Evolutionary conservation across 108 stramenopile genomes (phyloP), one percentile per base, ranked within the genome.

Genomic region (Heterococcus sp.): DNA sequence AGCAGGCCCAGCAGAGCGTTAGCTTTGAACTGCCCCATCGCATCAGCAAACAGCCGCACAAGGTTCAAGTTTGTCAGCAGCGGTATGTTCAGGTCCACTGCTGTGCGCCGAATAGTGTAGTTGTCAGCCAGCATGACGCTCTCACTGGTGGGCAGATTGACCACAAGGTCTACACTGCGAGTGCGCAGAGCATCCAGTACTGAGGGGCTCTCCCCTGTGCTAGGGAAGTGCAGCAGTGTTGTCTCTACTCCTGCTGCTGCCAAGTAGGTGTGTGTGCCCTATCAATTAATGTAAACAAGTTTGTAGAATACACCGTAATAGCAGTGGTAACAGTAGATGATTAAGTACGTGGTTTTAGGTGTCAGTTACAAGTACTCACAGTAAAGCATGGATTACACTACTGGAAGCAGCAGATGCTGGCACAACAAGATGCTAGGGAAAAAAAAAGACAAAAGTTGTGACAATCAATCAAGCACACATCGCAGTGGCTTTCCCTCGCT

Each of bases 31-130:
- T 87, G 75, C 68, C 87, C 76, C 3, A 94, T 82, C 33, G 94
- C 91, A 76, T 88, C 89, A 11, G 92, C 87, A 40, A 95, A 78
- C 72, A 91, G 80, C 65, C 87, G 75, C 64, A 89, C 93, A 69
- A 92, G 75, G 65, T 96, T 93, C 37, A 93, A 84, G 86, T 99
- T 97, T 74, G 98, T 99, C 28, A 99, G 75, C 35, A 99, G 92
- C 38, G 93, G 90, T 46, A 93, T 86, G 75, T 92, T 94, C 46
- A 58, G 21, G 46, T 99, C 98, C 46, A 96, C 96, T 66, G 95
- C 93, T 33, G 95, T 90, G 40, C 98, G 93, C 38, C 98, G 92
- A 64, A 98, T 95, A 68, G 90, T 78, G 89, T 95, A 99, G 39
- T 95, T 94, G 68, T 91, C 81, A 28, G 90, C 93, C 37, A 97